Evolutionary conservation across 106 monocot genomes (phyloP).

Genomic region (Posidonia australis): DNA sequence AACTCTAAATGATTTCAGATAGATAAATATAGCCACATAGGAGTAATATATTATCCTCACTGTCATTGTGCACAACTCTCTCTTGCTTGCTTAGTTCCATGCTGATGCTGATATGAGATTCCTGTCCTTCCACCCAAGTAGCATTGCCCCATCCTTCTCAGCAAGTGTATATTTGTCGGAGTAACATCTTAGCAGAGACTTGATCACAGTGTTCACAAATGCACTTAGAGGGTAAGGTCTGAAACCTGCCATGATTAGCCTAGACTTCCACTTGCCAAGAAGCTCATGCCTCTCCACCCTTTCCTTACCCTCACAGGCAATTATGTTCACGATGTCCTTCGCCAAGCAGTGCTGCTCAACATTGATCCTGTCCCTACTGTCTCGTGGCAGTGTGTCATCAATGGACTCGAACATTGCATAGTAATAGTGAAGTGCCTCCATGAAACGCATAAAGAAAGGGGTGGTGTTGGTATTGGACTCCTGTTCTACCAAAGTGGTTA

Average conservation of each 20-base stretch:
- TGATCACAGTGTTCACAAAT: conserved; percentile 84
- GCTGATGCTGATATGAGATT: conserved; percentile 86
- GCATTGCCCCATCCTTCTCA: conserved; percentile 78
- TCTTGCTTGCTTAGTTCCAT: too few species aligned
- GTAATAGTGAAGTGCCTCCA: conserved; percentile 78
- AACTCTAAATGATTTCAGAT: too few species aligned
- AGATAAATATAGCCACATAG: too few species aligned
- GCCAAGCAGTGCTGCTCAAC: conserved; percentile 94
- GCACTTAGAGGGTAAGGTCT: conserved; percentile 61
- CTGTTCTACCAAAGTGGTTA: conserved; percentile 80
- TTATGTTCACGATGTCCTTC: conserved; percentile 83
- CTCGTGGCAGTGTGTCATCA: conserved; percentile 49
- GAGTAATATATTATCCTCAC: too few species aligned
- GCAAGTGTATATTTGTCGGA: conserved; percentile 64
- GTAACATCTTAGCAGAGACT: conserved; percentile 43
- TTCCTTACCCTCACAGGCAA: conserved; percentile 86
- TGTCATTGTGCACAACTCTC: too few species aligned
- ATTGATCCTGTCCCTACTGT: conserved; percentile 52
- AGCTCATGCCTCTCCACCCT: conserved; percentile 86
- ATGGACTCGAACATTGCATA: conserved; percentile 81
- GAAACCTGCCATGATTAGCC: conserved; percentile 87
- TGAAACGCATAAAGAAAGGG: conserved; percentile 63
- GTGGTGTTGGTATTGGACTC: conserved; percentile 65
- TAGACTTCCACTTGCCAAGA: conserved; percentile 80
- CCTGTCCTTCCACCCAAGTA: conserved; percentile 86